Conservation (phyloP, 2,329 filamentous ascomycete species). For the Cladosporium sphaerospermum region DNA sequence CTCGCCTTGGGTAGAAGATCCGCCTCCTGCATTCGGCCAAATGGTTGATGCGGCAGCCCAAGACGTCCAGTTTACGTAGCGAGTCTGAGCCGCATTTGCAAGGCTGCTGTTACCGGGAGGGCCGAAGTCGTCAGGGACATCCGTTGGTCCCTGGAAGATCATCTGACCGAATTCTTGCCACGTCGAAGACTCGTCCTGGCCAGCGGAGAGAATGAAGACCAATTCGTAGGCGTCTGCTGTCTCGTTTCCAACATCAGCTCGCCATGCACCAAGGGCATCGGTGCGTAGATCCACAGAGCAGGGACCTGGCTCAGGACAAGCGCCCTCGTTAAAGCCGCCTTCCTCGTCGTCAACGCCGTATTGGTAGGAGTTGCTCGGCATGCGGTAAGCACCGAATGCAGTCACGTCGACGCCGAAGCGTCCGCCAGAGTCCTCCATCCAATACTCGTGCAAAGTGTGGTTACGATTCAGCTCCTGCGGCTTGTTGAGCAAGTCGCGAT, state of each 20-base stretch:
- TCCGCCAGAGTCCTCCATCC: constrained; percentile 52
- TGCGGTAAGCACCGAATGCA: constrained; percentile 46
- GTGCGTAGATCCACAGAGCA: constrained; percentile 46
- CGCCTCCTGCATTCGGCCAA: constrained; percentile 50
- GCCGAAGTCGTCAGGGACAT: constrained; percentile 45
- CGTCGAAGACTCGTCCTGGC: constrained; percentile 50
- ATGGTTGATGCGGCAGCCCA: constrained; percentile 47
- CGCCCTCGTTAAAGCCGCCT: constrained; percentile 42
- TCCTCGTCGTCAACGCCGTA: constrained; percentile 44
- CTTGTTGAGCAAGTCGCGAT: constrained; percentile 46
- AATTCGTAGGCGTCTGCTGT: constrained; percentile 45
- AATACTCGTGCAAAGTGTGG: constrained; percentile 52
- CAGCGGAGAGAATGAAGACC: constrained; percentile 49
- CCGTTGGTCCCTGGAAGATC: constrained; percentile 43
- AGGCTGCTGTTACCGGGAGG: constrained; percentile 38
- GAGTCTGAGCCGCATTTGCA: constrained; percentile 44
- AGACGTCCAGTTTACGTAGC: constrained; percentile 50
- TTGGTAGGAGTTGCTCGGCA: constrained; percentile 44
- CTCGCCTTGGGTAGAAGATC: constrained; percentile 49
- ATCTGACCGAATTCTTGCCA: constrained; percentile 55
- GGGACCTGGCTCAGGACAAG: constrained; percentile 37
- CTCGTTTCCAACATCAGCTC: constrained; percentile 46
- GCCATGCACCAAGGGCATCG: constrained; percentile 46
- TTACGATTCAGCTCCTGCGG: constrained; percentile 45
- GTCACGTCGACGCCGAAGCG: constrained; percentile 49